Conservation (phyloP, 352 stramenopile genomes). For the Plasmopara muralis region DNA sequence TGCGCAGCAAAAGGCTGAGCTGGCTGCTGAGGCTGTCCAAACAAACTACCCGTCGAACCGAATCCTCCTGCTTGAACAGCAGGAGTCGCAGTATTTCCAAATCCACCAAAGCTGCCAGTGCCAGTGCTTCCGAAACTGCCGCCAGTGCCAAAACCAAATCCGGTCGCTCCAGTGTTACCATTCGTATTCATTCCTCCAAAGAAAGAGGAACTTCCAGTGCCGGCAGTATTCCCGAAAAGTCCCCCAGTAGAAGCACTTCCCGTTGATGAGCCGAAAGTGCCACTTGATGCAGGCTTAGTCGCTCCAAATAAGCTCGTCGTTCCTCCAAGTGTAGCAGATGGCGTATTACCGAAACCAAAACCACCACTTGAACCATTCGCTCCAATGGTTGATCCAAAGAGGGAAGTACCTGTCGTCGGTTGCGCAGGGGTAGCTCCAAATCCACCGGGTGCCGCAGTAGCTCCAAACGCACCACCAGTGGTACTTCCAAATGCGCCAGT, state of each 20-base stretch:
- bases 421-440: constrained; percentile 33
- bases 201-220: constrained; percentile 30
- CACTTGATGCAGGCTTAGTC: constrained; percentile 27
- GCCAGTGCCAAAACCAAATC: constrained; percentile 33
- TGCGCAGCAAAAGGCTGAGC: constrained; percentile 22
- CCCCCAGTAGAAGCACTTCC: constrained; percentile 15
- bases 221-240: constrained; percentile 27
- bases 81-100: constrained; percentile 27
- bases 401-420: constrained; percentile 28
- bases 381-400: constrained; percentile 30
- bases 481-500: constrained; percentile 31
- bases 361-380: constrained; percentile 25
- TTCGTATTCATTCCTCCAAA: constrained; percentile 26
- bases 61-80: constrained; percentile 27
- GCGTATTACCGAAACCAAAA: constrained; percentile 36
- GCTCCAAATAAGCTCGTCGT: constrained; percentile 38
- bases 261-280: constrained; percentile 36
- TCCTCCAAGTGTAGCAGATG: constrained; percentile 17
- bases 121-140: constrained; percentile 31
- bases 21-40: constrained; percentile 31
- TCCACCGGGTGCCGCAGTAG: constrained; percentile 25
- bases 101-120: constrained; percentile 39
- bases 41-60: constrained; percentile 27
- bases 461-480: constrained; percentile 29
- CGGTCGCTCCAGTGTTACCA: constrained; percentile 25